Percentiles rank a stretch among this genome's conserved stretches.
Evolutionary conservation across 192 early-diverging fungal genomes (phyloP).

Genomic region (Umbelopsis sp.): DNA sequence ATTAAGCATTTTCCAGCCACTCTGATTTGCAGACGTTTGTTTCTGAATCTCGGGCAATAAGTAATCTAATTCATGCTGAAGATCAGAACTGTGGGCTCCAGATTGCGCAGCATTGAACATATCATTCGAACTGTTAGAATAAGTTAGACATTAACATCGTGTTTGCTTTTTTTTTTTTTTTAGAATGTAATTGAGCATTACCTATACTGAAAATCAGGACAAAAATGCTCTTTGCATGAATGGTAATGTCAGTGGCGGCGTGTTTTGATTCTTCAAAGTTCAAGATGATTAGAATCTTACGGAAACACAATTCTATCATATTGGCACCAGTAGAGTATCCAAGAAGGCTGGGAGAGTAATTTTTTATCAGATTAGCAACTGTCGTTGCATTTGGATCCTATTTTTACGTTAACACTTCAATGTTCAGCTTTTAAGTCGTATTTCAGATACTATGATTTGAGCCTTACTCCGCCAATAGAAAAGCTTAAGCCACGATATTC

Average conservation of each 20-base stretch:
- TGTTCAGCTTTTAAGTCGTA: neutral
- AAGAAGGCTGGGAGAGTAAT: slow-evolving; percentile 45
- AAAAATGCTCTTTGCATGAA: slow-evolving; percentile 18
- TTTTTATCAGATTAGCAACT: slow-evolving; percentile 49
- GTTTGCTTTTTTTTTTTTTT: neutral
- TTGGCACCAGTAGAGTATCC: slow-evolving; percentile 54
- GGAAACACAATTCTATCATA: slow-evolving; percentile 53
- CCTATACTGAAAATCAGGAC: slow-evolving; percentile 34
- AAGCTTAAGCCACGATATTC: slow-evolving; percentile 58
- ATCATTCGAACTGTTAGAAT: slow-evolving; percentile 6
- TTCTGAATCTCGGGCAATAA: slow-evolving; percentile 28
- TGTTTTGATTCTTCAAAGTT: neutral
- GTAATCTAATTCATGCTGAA: slow-evolving; percentile 49
- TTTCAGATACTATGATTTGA: neutral
- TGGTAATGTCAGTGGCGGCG: neutral
- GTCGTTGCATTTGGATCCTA: slow-evolving; percentile 40
- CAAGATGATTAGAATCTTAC: slow-evolving; percentile 24
- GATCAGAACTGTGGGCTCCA: slow-evolving; percentile 52
- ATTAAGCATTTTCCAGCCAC: slow-evolving; percentile 56
- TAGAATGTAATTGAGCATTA: neutral
- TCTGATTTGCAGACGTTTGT: slow-evolving; percentile 8
- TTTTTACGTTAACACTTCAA: slow-evolving; percentile 9
- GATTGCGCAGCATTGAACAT: slow-evolving; percentile 58
- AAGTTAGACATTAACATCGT: neutral
- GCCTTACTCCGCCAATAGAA: slow-evolving; percentile 55